Percentiles rank a stretch among this genome's conserved stretches.
These are phyloP conservation scores for Eutypa lata DNA, from an alignment of 2,329 filamentous ascomycete genomes.

Conservation along the genomic window DNA sequence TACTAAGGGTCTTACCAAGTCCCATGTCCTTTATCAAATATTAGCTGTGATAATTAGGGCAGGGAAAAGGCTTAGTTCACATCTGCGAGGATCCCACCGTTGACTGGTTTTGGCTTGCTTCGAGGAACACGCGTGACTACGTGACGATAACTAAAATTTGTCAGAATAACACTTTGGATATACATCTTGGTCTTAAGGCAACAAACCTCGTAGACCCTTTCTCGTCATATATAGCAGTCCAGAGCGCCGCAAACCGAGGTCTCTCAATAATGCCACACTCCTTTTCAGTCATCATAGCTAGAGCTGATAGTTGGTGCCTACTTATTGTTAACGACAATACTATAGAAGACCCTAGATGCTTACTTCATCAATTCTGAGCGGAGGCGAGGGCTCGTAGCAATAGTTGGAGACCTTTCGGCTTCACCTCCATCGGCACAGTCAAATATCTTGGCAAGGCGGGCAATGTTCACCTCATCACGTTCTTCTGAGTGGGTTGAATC, in stretches of 20 bases:
- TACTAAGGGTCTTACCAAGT: slow-evolving; percentile 30
- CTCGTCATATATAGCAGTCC: slow-evolving; percentile 1
- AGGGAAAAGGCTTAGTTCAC: slow-evolving; percentile 9
- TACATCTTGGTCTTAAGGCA: too few relatives aligned
- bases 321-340: neutral
- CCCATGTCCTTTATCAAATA: slow-evolving; percentile 31
- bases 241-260: slow-evolving; percentile 21
- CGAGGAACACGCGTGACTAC: slow-evolving; percentile 6
- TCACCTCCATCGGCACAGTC: too few relatives aligned
- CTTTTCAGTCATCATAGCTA: slow-evolving; percentile 30
- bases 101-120: slow-evolving; percentile 4
- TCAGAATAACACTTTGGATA: neutral
- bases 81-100: slow-evolving; percentile 31
- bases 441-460: too few relatives aligned
- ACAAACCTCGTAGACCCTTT: too few relatives aligned
- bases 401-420: too few relatives aligned
- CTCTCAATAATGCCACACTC: slow-evolving; percentile 16
- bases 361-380: neutral
- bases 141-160: neutral
- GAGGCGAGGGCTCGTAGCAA: neutral
- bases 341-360: neutral
- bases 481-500: too few relatives aligned
- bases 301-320: slow-evolving; percentile 26
- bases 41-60: neutral
- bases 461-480: too few relatives aligned